A percentile compares a stretch with the other conserved stretches of the same genome.
phyloP scores from a whole-genome alignment of 2,329 filamentous ascomycete species.

The Colletotrichum neosansevieriae region DNA sequence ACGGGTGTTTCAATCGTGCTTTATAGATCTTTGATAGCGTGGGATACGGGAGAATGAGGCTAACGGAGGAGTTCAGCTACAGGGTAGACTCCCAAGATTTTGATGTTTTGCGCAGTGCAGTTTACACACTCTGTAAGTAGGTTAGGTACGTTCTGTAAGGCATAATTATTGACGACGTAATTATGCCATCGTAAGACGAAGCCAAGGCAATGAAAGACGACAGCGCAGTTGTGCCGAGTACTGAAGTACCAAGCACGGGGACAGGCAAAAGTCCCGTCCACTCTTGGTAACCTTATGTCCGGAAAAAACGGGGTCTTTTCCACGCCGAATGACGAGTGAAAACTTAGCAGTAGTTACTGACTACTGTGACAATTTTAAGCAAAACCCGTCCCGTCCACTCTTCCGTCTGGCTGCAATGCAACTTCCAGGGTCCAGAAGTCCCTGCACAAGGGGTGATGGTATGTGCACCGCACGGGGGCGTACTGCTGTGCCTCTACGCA shows the following conservation, averaged over 20 bases:
- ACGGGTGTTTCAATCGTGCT: slow-evolving; percentile 6
- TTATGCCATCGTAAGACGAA: background rate
- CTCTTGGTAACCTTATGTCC: too few species aligned
- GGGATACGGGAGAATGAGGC: too few species aligned
- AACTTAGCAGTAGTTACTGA: too few species aligned
- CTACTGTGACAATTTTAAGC: too few species aligned
- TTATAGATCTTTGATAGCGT: background rate
- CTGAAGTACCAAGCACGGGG: slow-evolving; percentile 1
- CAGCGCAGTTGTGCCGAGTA: slow-evolving; percentile 1
- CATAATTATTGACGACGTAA: too few species aligned
- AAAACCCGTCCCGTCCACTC: background rate
- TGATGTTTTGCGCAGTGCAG: too few species aligned
- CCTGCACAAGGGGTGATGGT: slow-evolving; percentile 11
- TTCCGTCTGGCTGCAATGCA: slow-evolving; percentile 13
- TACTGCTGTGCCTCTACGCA: background rate
- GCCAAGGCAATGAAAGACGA: background rate
- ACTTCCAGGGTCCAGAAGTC: slow-evolving; percentile 29
- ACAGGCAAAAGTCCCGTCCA: slow-evolving; percentile 9
- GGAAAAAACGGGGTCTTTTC: too few species aligned
- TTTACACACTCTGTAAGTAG: too few species aligned
- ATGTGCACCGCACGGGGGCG: background rate
- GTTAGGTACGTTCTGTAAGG: too few species aligned
- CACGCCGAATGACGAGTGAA: too few species aligned
- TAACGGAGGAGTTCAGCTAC: slow-evolving; percentile 7
- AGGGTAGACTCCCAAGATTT: background rate